A percentile compares a stretch with the other conserved stretches of the same genome.
Conservation (phyloP, 139 green algal species). For the Nannochloris sp. region DNA sequence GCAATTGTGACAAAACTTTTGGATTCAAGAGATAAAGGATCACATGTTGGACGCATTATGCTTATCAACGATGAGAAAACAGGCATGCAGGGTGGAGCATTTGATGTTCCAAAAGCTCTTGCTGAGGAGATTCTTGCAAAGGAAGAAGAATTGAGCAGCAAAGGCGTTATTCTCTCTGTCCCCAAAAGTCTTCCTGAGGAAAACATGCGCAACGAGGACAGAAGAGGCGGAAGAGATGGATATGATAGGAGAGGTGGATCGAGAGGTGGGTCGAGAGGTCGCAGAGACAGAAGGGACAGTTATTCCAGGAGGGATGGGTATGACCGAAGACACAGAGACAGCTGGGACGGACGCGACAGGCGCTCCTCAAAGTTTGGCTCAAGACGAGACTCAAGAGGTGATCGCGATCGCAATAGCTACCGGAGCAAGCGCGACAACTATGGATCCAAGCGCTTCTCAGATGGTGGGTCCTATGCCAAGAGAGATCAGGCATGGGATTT, state of each 20-base stretch:
- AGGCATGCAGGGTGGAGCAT: slow-evolving; percentile 48
- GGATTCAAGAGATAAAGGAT: slow-evolving; percentile 5
- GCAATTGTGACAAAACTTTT: slow-evolving; percentile 34
- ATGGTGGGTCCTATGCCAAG: not conserved
- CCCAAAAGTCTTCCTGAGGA: slow-evolving; percentile 31
- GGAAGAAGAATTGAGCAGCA: slow-evolving; percentile 23
- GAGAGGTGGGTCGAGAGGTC: slow-evolving; percentile 5
- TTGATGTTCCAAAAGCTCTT: slow-evolving; percentile 63
- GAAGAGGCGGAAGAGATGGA: slow-evolving; percentile 10
- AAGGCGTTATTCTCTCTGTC: slow-evolving; percentile 28
- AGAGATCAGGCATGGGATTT: not conserved
- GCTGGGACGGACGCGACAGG: not conserved
- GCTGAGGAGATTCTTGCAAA: slow-evolving; percentile 37
- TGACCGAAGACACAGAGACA: slow-evolving; percentile 4
- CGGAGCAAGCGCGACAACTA: not conserved
- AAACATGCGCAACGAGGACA: slow-evolving; percentile 17
- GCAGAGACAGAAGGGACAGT: slow-evolving; percentile 7
- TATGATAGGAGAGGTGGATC: not conserved
- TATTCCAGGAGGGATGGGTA: not conserved
- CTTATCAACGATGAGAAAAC: slow-evolving; percentile 28
- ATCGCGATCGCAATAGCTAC: not conserved
- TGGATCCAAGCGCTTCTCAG: not conserved
- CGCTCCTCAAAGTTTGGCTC: not conserved
- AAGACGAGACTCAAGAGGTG: not conserved
- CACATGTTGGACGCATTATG: slow-evolving; percentile 47